Evolutionary conservation across 208 protist genomes (phyloP), one percentile per base, ranked within the genome.

Genomic region (Trypanosoma grayi): DNA sequence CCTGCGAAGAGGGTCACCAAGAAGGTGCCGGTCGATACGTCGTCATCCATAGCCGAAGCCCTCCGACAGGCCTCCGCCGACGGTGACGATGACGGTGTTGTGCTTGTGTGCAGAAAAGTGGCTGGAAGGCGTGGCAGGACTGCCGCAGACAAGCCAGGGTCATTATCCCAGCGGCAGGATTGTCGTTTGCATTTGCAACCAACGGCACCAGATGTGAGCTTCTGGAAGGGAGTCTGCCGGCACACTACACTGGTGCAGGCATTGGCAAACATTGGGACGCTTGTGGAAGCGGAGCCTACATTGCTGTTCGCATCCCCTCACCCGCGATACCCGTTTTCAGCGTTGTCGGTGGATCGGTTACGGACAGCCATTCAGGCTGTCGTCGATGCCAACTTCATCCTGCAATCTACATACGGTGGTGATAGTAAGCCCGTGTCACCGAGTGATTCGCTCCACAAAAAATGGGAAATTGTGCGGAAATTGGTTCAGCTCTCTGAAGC

Each of bases 401-500:
- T 56, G 11, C 34, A 46, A 13, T 20, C 6, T 18, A 13, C 3
- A 20, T 22, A 51, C 13, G 25, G 4, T 20, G 11, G 2, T 57
- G 9, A 30, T 4, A 34, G 28, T 9, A 22, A 39, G 28, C 13
- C 16, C 22, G 2, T 18, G 0, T 18, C 10, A 16, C 40, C 56
- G 34, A 8, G 14, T n/a, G 31, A 25, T 36, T 16, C 25, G 18
- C 6, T 10, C 14, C 24, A 10, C 28, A 4, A 62, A 40, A 43
- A 16, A 30, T 50, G 47, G 46, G 34, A 57, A 14, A 72, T 64
- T 30, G 53, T 75, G 28, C 54, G 75, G 30, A 79, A 79, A 9
- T 64, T 93, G 11, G 69, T 81, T 45, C 40, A 61, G 33, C 56
- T 90, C 11, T 62, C 78, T 50, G 83, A 93, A 44, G 73, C 80